phyloP scores from a whole-genome alignment of 257 asterid species.

The Hygrophila difformis region DNA sequence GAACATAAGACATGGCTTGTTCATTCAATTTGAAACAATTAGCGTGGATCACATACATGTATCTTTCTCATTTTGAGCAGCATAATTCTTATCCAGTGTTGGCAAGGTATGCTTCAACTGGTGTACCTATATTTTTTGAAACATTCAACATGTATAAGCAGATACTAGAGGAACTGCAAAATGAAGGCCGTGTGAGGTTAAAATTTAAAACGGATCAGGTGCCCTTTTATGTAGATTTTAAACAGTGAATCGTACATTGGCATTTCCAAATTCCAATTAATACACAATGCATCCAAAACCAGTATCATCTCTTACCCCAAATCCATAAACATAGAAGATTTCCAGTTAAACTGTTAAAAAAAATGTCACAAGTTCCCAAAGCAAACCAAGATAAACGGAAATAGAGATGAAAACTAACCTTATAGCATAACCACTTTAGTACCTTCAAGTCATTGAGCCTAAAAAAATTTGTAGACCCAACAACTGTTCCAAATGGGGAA shows the following conservation, averaged over 20 bases:
- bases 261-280: not conserved
- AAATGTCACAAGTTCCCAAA: not conserved
- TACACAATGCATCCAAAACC: too few relatives aligned
- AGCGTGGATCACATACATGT: slow-evolving; percentile 41
- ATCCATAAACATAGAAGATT: too few relatives aligned
- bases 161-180: not conserved
- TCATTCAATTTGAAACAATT: slow-evolving; percentile 8
- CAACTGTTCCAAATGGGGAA: slow-evolving; percentile 40
- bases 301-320: not conserved
- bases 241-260: not conserved
- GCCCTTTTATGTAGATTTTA: slow-evolving; percentile 6
- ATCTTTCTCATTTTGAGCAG: slow-evolving; percentile 66
- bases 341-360: not conserved
- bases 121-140: slow-evolving; percentile 42
- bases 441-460: slow-evolving; percentile 91
- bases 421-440: slow-evolving; percentile 66
- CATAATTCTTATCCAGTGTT: slow-evolving; percentile 73
- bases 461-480: slow-evolving; percentile 69
- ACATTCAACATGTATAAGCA: slow-evolving; percentile 7
- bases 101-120: slow-evolving; percentile 56
- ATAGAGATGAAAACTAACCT: slow-evolving; percentile 40
- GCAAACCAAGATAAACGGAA: not conserved
- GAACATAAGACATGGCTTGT: slow-evolving; percentile 1
- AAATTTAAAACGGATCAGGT: slow-evolving; percentile 9
- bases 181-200: not conserved